phyloP scores from a whole-genome alignment of 495 filamentous ascomycete species.

The Acidomyces sp. region DNA sequence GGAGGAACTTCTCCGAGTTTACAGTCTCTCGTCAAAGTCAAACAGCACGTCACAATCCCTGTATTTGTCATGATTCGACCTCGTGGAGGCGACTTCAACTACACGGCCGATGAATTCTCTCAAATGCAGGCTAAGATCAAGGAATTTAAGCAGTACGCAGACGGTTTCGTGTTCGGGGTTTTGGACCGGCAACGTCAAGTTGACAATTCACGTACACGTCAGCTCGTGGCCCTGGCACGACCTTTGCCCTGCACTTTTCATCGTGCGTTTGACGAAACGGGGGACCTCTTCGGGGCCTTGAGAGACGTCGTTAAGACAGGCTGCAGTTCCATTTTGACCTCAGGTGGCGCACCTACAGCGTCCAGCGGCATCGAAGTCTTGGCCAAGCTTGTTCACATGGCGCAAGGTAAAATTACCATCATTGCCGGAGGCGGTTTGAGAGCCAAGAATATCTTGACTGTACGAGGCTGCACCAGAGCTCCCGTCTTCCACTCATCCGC shows the following conservation, averaged over 20 bases:
- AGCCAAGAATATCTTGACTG: constrained; percentile 1
- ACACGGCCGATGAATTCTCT: constrained; percentile 29
- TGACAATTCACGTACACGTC: constrained; percentile 28
- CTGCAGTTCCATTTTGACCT: constrained; percentile 37
- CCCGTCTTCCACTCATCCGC: constrained; percentile 7
- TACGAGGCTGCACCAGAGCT: constrained; percentile 5
- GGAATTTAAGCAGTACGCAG: constrained; percentile 25
- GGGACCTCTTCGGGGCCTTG: constrained; percentile 24
- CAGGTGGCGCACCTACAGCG: constrained; percentile 30
- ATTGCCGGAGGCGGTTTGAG: constrained; percentile 17
- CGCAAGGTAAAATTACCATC: constrained; percentile 7
- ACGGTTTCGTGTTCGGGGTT: constrained; percentile 42
- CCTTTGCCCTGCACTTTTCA: constrained; percentile 41
- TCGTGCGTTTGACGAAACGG: constrained; percentile 38
- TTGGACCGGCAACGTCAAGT: constrained; percentile 23
- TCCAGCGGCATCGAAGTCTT: constrained; percentile 15
- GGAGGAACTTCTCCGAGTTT: constrained; percentile 23
- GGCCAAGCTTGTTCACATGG: constrained; percentile 14
- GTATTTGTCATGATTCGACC: constrained; percentile 42
- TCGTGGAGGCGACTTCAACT: constrained; percentile 32
- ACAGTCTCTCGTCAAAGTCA: constrained; percentile 11
- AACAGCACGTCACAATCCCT: constrained; percentile 26
- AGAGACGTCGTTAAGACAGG: constrained; percentile 31
- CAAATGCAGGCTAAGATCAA: constrained; percentile 32
- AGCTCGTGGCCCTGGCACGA: constrained; percentile 31